Evolutionary conservation across 2,329 filamentous ascomycete genomes (phyloP).

Genomic region (Alternaria arborescens): DNA sequence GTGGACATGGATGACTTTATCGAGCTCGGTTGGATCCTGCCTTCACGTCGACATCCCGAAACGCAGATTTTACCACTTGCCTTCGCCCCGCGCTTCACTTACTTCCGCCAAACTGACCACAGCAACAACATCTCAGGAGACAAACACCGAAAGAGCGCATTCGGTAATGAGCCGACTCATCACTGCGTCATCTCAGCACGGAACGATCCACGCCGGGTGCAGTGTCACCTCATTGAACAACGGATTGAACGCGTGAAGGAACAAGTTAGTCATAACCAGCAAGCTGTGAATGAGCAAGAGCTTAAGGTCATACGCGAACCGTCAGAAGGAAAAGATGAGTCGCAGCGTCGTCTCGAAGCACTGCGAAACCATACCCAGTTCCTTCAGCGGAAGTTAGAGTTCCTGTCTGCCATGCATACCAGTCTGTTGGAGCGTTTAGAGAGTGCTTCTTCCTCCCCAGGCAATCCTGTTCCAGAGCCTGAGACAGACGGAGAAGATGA

Average conservation of each 20-base stretch:
- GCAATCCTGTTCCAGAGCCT: slow-evolving; percentile 54
- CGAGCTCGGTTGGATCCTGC: slow-evolving; percentile 94
- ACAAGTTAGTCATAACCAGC: slow-evolving; percentile 79
- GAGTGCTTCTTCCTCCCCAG: slow-evolving; percentile 70
- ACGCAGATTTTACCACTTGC: slow-evolving; percentile 94
- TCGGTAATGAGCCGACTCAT: slow-evolving; percentile 92
- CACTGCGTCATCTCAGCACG: slow-evolving; percentile 86
- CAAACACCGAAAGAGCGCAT: slow-evolving; percentile 82
- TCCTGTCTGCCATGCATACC: slow-evolving; percentile 66
- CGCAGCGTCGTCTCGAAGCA: slow-evolving; percentile 64
- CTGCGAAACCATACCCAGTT: slow-evolving; percentile 66
- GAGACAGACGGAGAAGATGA: slow-evolving; percentile 56
- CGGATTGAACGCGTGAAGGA: slow-evolving; percentile 79
- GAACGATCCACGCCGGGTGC: slow-evolving; percentile 83
- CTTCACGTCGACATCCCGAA: slow-evolving; percentile 86
- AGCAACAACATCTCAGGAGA: slow-evolving; percentile 81
- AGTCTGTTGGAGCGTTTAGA: slow-evolving; percentile 64
- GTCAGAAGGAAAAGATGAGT: slow-evolving; percentile 61
- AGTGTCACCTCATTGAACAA: slow-evolving; percentile 82
- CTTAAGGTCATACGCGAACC: slow-evolving; percentile 65
- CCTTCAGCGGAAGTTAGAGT: slow-evolving; percentile 65
- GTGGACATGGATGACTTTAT: slow-evolving; percentile 99
- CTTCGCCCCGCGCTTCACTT: slow-evolving; percentile 93
- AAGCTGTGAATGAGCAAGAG: slow-evolving; percentile 78
- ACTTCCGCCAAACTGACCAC: slow-evolving; percentile 96